Percentiles rank a stretch among this genome's conserved stretches.
Evolutionary conservation across 148 eudicot species (phyloP).

Genomic region (Spergularia bocconei): DNA sequence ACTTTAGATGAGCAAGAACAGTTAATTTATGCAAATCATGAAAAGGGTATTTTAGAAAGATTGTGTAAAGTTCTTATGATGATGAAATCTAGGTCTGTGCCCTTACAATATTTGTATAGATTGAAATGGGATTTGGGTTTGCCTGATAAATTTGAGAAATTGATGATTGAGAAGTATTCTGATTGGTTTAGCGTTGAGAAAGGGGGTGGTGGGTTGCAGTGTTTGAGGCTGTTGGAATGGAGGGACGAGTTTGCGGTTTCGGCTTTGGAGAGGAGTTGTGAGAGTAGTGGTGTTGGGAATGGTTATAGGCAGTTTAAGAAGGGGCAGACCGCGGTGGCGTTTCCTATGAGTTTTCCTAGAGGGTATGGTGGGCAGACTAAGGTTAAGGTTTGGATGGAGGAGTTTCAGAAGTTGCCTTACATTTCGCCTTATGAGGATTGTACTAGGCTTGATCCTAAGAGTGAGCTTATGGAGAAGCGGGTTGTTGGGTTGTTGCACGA

Average conservation of each 20-base stretch:
- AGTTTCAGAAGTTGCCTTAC: conserved; percentile 90
- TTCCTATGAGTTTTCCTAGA: conserved; percentile 77
- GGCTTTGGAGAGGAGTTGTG: conserved; percentile 51
- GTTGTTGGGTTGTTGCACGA: conserved; percentile 88
- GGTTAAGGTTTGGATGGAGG: conserved; percentile 95
- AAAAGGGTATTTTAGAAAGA: conserved; percentile 46
- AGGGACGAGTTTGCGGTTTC: conserved; percentile 65
- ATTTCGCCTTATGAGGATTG: conserved; percentile 88
- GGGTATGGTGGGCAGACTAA: conserved; percentile 87
- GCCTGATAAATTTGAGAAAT: conserved; percentile 65
- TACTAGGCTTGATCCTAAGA: conserved; percentile 57
- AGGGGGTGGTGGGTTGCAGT: conserved; percentile 46
- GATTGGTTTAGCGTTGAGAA: conserved; percentile 52
- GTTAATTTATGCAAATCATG: conserved; percentile 35
- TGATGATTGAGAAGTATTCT: conserved; percentile 45
- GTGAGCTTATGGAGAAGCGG: conserved; percentile 92
- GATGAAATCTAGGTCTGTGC: conserved; percentile 46
- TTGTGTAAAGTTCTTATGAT: conserved; percentile 70
- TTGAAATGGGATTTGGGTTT: conserved; percentile 89
- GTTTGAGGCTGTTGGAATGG: conserved; percentile 62
- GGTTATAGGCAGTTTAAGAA: conserved; percentile 53
- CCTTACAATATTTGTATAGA: conserved; percentile 52
- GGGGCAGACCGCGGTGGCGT: conserved; percentile 57
- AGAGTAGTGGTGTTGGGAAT: conserved; percentile 32
- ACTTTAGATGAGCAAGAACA: conserved; percentile 56